Base-by-base conservation (phyloP, 768 basidiomycete species). In the Hericium alpestre region DNA sequence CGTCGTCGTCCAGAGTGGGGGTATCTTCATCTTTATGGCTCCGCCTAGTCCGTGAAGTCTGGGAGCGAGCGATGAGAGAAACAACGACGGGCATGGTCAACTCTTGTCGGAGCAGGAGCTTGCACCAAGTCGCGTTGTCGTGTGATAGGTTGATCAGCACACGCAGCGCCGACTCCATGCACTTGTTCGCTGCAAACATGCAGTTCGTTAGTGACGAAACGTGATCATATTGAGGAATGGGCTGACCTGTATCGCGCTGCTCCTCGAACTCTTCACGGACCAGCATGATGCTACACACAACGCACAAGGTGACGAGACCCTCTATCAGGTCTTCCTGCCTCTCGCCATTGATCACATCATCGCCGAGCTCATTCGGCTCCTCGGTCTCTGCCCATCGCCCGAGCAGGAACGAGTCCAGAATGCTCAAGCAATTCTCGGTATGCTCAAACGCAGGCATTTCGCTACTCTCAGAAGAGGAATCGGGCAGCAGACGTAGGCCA, bases 61-160 rank as follows among this genome's bases (percentile, higher is more conserved):
- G 74, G 2, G 75, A 72, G 22, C 66, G 68, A 51, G 76, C 65
- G 39, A 83, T 74, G 10, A 79, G 67, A 41, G 79, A 70, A 59
- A 83, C 58, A 16, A 82, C 62, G 18, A 78, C 76, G 1, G 74
- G 69, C 25, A 86, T 65, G 7, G 78, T 72, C 51, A 67, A 69
- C 2, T 75, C 69, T n/a, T 77, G 72, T 12, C 74, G 69, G 2
- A 81, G 63, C n/a, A 86, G 69, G 43, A 73, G 74, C 32, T 64
- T 60, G 39, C 78, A 79, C 86, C 87, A 90, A 11, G 62, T 61
- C 22, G 70, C 66, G 62, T 83, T 77, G 22, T 76, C 76, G 62
- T 90, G 86, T 0, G 86, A 87, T 8, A 90, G 70, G 52, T 80
- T 85, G 56, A 90, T 82, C 39, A 90, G 77, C 12, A 87, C 79